Evolutionary conservation across 31 red algal genomes (phyloP).

Genomic region (Odonthalia washingtoniensis): DNA sequence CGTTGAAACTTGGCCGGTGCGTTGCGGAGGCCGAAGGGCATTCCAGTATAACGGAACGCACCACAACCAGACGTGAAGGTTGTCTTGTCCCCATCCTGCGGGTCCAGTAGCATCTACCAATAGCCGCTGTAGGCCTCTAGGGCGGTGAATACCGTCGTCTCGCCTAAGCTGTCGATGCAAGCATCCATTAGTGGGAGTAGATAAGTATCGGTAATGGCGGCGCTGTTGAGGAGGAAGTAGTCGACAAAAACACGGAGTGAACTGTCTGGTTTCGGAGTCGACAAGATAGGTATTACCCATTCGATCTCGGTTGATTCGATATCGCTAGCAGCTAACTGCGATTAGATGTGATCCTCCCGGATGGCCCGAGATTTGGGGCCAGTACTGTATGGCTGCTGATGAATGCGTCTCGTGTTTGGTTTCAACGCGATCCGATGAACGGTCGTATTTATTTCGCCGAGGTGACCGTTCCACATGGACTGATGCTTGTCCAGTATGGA

Average conservation of each 20-base stretch:
- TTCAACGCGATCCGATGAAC: too few species aligned
- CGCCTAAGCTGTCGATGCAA: too few species aligned
- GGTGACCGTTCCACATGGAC: too few species aligned
- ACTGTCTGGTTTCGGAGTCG: not conserved
- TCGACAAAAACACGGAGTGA: not conserved
- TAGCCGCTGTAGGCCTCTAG: slow-evolving; percentile 43
- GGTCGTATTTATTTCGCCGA: too few species aligned
- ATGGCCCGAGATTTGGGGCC: not conserved
- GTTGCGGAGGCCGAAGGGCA: slow-evolving; percentile 60
- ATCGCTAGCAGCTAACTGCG: not conserved
- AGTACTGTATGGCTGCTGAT: not conserved
- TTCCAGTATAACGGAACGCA: slow-evolving; percentile 17
- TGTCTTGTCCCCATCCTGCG: slow-evolving; percentile 35
- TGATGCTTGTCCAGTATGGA: too few species aligned
- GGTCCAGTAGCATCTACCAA: slow-evolving; percentile 12
- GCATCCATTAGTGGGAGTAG: too few species aligned
- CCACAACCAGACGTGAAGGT: not conserved
- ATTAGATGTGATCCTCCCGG: not conserved
- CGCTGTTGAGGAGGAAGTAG: too few species aligned
- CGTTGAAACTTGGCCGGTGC: slow-evolving; percentile 51
- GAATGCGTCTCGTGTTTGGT: too few species aligned
- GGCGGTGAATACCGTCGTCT: not conserved
- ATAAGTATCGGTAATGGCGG: not conserved
- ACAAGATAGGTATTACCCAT: not conserved
- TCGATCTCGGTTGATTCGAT: not conserved